Conservation (phyloP, 805 yeast genomes). For the Dipodascopsis uninucleata region DNA sequence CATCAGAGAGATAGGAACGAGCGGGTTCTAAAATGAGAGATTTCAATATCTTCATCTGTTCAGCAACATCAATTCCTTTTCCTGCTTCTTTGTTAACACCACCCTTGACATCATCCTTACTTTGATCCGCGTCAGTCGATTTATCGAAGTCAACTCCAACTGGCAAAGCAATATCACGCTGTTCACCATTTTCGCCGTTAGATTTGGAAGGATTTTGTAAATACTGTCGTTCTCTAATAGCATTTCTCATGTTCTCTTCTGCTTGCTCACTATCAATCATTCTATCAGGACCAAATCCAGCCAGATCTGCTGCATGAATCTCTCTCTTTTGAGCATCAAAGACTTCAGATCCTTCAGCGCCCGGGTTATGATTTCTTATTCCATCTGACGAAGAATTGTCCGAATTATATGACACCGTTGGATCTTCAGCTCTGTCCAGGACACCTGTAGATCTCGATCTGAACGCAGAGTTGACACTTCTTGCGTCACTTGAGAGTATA, state of each 20-base stretch:
- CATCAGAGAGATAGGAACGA: constrained; percentile 10
- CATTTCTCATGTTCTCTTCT: constrained; percentile 11
- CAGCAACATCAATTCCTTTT: neutral
- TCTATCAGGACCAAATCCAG: constrained; percentile 19
- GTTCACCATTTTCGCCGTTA: constrained; percentile 1
- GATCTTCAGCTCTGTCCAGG: no score
- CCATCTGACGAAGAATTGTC: no score
- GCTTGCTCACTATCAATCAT: constrained; percentile 19
- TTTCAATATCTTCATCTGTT: constrained; percentile 3
- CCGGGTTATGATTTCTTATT: no score
- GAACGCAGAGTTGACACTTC: no score
- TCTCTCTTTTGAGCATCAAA: no score
- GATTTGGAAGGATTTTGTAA: neutral
- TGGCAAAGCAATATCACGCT: constrained; percentile 15
- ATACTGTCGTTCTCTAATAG: constrained; percentile 3
- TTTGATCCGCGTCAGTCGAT: neutral
- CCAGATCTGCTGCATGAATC: constrained; percentile 11
- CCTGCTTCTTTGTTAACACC: neutral
- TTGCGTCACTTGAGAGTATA: no score
- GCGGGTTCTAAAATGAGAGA: constrained; percentile 19
- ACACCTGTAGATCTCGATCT: no score
- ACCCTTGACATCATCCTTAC: neutral
- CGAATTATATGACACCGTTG: no score
- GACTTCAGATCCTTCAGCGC: no score
- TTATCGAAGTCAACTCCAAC: constrained; percentile 3